A percentile compares a stretch with the other conserved stretches of the same genome.
These are phyloP conservation scores for Cyberlindnera subsufficiens DNA, from an alignment of 805 yeast species.

Conservation along the genomic window DNA sequence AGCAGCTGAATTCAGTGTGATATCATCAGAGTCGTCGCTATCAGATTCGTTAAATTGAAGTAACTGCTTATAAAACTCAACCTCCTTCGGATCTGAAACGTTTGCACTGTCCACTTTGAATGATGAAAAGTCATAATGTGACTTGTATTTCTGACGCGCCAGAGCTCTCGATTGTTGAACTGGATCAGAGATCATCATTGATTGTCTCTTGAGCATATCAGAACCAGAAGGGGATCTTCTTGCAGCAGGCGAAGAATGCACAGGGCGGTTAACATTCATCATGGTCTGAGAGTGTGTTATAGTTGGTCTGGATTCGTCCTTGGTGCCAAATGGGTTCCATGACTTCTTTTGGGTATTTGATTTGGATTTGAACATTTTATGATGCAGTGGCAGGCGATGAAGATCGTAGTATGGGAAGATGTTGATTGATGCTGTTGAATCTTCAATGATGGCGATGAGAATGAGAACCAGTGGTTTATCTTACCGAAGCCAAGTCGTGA, in stretches of 20 bases:
- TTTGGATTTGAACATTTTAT: neutral
- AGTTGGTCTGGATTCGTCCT: neutral
- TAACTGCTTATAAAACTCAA: constrained; percentile 16
- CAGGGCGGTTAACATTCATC: neutral
- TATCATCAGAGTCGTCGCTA: constrained; percentile 1
- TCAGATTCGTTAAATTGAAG: neutral
- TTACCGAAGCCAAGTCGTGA: too few relatives aligned
- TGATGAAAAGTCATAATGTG: constrained; percentile 9
- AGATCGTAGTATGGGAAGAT: neutral
- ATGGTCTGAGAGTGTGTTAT: neutral
- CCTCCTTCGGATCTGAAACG: constrained; percentile 17
- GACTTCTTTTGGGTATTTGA: neutral
- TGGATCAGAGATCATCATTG: neutral
- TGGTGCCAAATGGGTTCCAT: neutral
- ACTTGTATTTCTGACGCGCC: constrained; percentile 8
- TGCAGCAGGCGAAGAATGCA: neutral
- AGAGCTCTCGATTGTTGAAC: neutral
- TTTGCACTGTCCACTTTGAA: constrained; percentile 5
- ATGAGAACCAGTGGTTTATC: too few relatives aligned
- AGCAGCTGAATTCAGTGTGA: neutral
- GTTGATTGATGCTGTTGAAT: neutral
- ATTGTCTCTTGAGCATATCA: constrained; percentile 1
- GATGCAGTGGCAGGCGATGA: neutral
- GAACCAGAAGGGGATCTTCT: neutral
- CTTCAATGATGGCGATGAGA: too few relatives aligned